phyloP scores from a whole-genome alignment of 1,284 basidiomycete species.

The Pascua sp. region DNA sequence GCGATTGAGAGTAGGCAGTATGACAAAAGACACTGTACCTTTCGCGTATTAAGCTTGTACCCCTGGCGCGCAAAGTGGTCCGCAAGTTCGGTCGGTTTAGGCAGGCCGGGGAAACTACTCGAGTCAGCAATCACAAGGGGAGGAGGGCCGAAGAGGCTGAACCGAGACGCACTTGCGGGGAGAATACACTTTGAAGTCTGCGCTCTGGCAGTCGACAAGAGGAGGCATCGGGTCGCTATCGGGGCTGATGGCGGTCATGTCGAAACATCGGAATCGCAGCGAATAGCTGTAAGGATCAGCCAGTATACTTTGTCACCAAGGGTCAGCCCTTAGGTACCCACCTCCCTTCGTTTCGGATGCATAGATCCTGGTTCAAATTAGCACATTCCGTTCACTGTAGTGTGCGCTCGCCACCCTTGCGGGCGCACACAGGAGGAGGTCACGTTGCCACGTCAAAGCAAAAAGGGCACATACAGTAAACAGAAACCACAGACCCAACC shows the following conservation, averaged over 20 bases:
- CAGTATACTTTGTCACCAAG: too few relatives aligned
- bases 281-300: conserved; percentile 24
- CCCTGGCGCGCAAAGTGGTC: conserved; percentile 45
- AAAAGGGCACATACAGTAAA: conserved; percentile 35
- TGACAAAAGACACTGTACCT: conserved; percentile 20
- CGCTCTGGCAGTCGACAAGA: conserved; percentile 26
- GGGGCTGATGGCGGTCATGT: conserved; percentile 26
- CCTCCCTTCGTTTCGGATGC: conserved; percentile 39
- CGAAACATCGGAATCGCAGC: conserved; percentile 37
- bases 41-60: conserved; percentile 46
- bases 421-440: background rate
- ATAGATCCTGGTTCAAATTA: conserved; percentile 30
- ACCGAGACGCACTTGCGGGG: conserved; percentile 36
- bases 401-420: too few relatives aligned
- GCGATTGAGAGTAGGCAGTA: too few relatives aligned
- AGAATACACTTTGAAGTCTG: conserved; percentile 39
- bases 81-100: conserved; percentile 37
- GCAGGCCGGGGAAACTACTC: conserved; percentile 38
- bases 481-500: conserved; percentile 41
- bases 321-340: conserved; percentile 10
- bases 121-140: too few relatives aligned
- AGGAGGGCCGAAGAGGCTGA: too few relatives aligned
- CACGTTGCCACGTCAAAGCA: background rate
- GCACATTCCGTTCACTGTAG: too few relatives aligned
- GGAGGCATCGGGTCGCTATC: conserved; percentile 15